Evolutionary conservation across 208 protist genomes (phyloP).

Genomic region (Trypanosoma avium): DNA sequence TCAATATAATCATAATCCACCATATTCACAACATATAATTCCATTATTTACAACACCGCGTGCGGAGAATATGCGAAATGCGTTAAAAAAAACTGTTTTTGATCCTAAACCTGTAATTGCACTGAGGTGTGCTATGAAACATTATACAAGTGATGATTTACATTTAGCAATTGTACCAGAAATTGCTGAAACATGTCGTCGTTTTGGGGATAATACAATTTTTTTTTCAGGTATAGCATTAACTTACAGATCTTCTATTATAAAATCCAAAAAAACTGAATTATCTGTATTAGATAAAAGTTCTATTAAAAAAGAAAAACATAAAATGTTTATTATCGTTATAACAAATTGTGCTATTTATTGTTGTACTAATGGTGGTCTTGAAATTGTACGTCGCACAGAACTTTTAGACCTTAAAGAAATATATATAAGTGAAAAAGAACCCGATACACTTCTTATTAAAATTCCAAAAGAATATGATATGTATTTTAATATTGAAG

Average conservation of each 20-base stretch:
- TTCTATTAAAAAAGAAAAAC: conserved; percentile 43
- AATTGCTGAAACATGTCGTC: conserved; percentile 48
- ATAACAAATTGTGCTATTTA: conserved; percentile 74
- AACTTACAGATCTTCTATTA: conserved; percentile 49
- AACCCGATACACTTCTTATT: conserved; percentile 61
- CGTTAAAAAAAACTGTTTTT: conserved; percentile 43
- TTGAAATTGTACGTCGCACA: conserved; percentile 52
- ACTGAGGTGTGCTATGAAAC: conserved; percentile 40
- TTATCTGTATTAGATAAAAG: conserved; percentile 24
- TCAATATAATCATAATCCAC: conserved; percentile 11
- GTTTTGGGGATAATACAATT: conserved; percentile 74
- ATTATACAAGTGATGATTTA: conserved; percentile 44
- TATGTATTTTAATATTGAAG: conserved; percentile 56
- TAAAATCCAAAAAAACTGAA: conserved; percentile 6
- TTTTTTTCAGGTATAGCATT: conserved; percentile 73
- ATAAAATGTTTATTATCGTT: conserved; percentile 57
- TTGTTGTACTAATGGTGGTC: conserved; percentile 53
- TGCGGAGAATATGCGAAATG: conserved; percentile 39
- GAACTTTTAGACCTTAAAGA: conserved; percentile 44
- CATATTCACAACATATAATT: conserved; percentile 24
- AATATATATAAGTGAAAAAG: conserved; percentile 33
- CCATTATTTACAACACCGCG: conserved; percentile 39
- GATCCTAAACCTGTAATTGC: conserved; percentile 55
- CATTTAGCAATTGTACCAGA: conserved; percentile 48
- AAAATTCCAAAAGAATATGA: conserved; percentile 60